Evolutionary conservation across 1,139 yeast species (phyloP), one percentile per base, ranked within the genome.

Genomic region (Waltiozyma sp.): DNA sequence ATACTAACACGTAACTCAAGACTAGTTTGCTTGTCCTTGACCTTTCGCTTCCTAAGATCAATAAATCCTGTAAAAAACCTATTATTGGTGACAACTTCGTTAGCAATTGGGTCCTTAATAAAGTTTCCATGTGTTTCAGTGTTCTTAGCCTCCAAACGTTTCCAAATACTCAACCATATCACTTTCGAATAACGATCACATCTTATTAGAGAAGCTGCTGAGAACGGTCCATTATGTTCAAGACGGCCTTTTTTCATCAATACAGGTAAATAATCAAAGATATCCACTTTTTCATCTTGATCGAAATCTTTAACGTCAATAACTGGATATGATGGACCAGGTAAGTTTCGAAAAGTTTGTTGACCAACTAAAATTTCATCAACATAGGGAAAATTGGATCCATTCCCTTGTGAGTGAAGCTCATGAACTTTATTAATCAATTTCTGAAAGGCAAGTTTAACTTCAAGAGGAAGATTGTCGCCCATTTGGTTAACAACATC

Each of bases 151-250:
- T 47, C 53, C 19, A 52, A 41, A 2, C 41, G 40, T 36, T 47
- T 48, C 54, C 55, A 53, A 14, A 53, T 39, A 37, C 48, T 44
- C 19, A 47, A 19, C 62, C 62, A 58, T 10, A 62, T 48, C 14
- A 56, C 40, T 19, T 49, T 50, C 26, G 66, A 51, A 7, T 60
- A 64, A 4, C 52, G 49, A 47, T 70, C 75, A 41, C 61, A 60
- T 44, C 59, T 56, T 50, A 68, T 51, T 11, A 66, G 46, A 0
- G 73, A 56, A 6, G 68, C 49, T 66, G 73, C 66, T 0, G 74
- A 57, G 42, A 68, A 62, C 0, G 72, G 64, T 1, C 72, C 74
- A 50, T 59, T 63, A 41, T 61, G 59, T 39, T 61, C 58, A 40
- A 65, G 50, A 37, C 69, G 51, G 1, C 58, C 47, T 33, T 54